Base-by-base conservation (phyloP, 2,329 filamentous ascomycete species). In the Cytospora paraplurivora region DNA sequence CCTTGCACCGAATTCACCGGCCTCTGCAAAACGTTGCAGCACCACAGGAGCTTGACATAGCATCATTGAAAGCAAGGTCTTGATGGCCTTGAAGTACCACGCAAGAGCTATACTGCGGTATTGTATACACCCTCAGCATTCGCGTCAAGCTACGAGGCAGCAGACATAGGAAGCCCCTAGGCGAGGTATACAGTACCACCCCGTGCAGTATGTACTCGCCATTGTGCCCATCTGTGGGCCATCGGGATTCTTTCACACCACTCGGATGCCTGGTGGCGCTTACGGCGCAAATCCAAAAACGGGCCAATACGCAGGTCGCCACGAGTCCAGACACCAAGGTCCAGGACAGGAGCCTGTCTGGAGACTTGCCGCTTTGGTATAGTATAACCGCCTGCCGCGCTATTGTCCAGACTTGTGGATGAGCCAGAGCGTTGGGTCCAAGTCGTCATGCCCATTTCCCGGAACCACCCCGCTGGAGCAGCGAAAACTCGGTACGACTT, bases 231-330 rank as follows among this genome's bases (percentile, higher is more conserved):
- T 44, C 41, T 44, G 41, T n/a, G 41, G 41, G 41, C n/a, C 44
- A 47, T 47, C 44, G 44, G 44, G n/a, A 37, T 6, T 21, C 5
- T 33, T 37, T 17, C 17, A 47, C 50, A 33, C 32, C 12, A 59
- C 62, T 33, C 58, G 50, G 49, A 55, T 37, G 52, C 37, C 37
- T 37, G 15, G 59, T 57, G 53, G 62, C 62, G 62, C 62, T 63
- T 63, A 61, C 38, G 62, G 62, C 62, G 57, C 62, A 59, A 61
- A 52, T 60, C 27, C 52, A 63, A 57, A 59, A 59, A 59, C 62
- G 55, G 49, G 51, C 21, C 59, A 62, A 35, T 21, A 62, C 44
- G 59, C 41, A 51, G 19, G 34, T 53, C 62, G 62, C 38, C 58
- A 55, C 35, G 44, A 21, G 51, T 54, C 51, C 21, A 55, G 58